Evolutionary conservation across 2,329 filamentous ascomycete species (phyloP), one percentile per base, ranked within the genome.

Genomic region (Scedosporium apiospermum): DNA sequence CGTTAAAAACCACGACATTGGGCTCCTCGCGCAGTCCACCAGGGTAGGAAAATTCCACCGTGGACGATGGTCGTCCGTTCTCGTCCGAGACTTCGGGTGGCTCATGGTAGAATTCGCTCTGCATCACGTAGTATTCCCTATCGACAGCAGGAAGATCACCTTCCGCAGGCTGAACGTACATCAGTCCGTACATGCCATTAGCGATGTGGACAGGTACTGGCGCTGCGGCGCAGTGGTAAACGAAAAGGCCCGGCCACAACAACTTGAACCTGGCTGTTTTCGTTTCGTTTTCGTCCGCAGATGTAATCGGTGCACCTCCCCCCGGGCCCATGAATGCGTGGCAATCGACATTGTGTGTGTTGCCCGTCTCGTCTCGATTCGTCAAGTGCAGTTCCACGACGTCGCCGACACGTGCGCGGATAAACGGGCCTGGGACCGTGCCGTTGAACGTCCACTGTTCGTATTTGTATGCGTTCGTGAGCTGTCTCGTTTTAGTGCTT

Each of bases 21-120:
- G 72, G 69, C 34, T 72, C 69, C 62, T 74, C 72, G 58, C 69
- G 70, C 46, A 73, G 65, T 2, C 67, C 71, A 26, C 69, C 68
- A 7, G 71, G 71, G 63, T 73, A 74, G 0, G 72, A 74, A 60
- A 73, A 74, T 44, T 73, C 72, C 6, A 74, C 72, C 1, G 63
- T 65, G 4, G 66, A 62, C 2, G 68, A 71, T 6, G 64, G 67
- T 6, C 69, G 69, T 0, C 72, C 72, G 61, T 73, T 64, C 7
- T 70, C 72, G n/a, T 30, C 27, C 27, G 66, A 66, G 1, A 66
- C 62, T 59, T 74, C 71, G 0, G 72, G 72, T 2, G 72, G 71
- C 63, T 74, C 72, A 51, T 73, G 71, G 63, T 74, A 74, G 62
- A 73, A 72, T 62, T 74, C 72, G 64, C 71, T 74, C 64, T 74